These are phyloP conservation scores for Apostasia shenzhenica DNA, from an alignment of 106 monocot species.

Conservation along the genomic window DNA sequence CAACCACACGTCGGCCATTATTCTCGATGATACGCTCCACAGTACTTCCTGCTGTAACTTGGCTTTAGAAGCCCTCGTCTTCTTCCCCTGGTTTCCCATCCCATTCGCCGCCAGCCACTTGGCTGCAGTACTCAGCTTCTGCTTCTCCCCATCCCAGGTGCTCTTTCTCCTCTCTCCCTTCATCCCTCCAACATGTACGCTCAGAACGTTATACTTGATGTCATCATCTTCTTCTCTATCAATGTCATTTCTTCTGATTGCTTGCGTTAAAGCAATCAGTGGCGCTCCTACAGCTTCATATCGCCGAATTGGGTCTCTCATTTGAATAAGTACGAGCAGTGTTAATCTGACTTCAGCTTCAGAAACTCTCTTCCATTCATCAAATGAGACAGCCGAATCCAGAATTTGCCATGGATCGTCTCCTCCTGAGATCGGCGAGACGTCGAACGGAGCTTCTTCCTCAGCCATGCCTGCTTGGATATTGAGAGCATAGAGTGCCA, in stretches of 20 bases:
- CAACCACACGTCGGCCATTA: neutral
- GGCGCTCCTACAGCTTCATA: neutral
- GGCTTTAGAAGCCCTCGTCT: neutral
- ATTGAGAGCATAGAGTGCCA: constrained; percentile 80
- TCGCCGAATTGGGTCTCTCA: neutral
- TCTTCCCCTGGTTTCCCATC: neutral
- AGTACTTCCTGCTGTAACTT: neutral
- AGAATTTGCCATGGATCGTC: neutral
- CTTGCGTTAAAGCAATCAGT: neutral
- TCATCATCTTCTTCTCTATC: neutral
- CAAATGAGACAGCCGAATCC: neutral
- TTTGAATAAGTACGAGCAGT: neutral
- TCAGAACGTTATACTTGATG: neutral
- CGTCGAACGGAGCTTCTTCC: constrained; percentile 68
- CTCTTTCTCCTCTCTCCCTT: neutral
- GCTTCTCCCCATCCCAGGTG: neutral
- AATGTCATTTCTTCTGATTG: neutral
- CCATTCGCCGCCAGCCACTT: neutral
- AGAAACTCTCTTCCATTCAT: neutral
- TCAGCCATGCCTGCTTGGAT: constrained; percentile 73
- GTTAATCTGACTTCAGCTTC: neutral
- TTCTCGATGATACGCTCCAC: neutral
- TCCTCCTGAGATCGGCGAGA: neutral
- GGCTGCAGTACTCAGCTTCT: neutral
- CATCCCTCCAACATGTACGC: neutral